Conservation (phyloP, 257 asterid species). For the Capsicum baccatum region DNA sequence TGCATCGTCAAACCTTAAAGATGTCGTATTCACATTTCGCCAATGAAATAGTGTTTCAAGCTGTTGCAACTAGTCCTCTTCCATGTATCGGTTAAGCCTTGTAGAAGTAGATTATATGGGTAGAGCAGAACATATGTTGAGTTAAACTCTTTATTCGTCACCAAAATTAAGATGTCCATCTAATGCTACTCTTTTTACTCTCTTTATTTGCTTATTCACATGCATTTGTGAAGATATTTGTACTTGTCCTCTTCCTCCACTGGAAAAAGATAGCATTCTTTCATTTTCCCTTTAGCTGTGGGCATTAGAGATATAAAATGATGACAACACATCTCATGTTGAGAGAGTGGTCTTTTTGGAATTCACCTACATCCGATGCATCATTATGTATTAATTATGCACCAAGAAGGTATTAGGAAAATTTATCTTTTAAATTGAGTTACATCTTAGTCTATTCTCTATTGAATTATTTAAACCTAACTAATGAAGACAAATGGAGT, state of each 20-base stretch:
- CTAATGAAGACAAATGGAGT: not conserved
- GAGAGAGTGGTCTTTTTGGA: not conserved
- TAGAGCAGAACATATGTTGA: not conserved
- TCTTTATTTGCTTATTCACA: not conserved
- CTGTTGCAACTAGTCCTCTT: not conserved
- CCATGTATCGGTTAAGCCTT: not conserved
- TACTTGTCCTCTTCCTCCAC: not conserved
- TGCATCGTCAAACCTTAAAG: not conserved
- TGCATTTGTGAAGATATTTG: not conserved
- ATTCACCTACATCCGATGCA: not conserved
- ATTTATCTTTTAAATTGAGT: not conserved
- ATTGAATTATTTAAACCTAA: not conserved
- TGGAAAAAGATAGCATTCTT: not conserved
- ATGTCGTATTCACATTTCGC: not conserved
- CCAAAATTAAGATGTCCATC: not conserved
- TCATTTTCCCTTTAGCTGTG: not conserved
- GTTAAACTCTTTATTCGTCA: not conserved
- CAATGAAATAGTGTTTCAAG: not conserved
- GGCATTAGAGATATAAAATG: not conserved
- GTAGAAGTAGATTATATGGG: not conserved
- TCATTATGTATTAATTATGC: not conserved
- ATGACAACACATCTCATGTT: not conserved
- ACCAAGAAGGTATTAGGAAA: not conserved
- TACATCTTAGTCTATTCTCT: slow-evolving; percentile 10
- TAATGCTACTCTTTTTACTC: not conserved